These are phyloP conservation scores for Nadsonia starkeyi-henricii DNA, from an alignment of 1,139 yeast species.

Conservation along the genomic window DNA sequence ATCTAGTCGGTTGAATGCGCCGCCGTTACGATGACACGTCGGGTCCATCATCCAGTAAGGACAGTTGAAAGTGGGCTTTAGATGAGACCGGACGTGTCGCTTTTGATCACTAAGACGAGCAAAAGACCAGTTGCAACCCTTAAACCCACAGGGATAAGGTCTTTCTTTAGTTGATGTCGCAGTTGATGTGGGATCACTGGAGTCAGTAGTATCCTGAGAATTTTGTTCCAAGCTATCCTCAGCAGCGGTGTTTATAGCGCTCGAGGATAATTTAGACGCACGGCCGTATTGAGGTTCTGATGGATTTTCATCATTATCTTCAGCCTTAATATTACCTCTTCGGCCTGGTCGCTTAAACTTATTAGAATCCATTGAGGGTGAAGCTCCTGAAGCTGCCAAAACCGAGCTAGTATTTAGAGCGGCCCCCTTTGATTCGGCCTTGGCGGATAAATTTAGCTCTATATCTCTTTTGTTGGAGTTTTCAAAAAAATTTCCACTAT, in stretches of 20 bases:
- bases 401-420: no score
- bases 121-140: slow-evolving; percentile 54
- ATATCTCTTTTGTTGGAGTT: no score
- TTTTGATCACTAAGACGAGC: slow-evolving; percentile 50
- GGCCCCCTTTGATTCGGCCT: no score
- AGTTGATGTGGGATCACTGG: no score
- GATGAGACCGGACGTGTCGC: slow-evolving; percentile 51
- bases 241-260: no score
- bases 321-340: neutral
- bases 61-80: slow-evolving; percentile 50
- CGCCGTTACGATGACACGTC: slow-evolving; percentile 59
- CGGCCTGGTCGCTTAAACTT: neutral
- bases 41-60: slow-evolving; percentile 57
- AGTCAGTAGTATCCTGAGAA: no score
- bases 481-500: no score
- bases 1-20: slow-evolving; percentile 54
- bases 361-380: neutral
- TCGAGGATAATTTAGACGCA: no score
- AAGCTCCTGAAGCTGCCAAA: neutral
- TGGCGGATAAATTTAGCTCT: no score
- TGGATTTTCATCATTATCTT: neutral
- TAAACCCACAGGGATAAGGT: slow-evolving; percentile 37
- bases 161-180: slow-evolving; percentile 16
- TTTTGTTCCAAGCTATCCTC: no score
- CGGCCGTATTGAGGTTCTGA: no score